A percentile compares a stretch with the other conserved stretches of the same genome.
Evolutionary conservation across 2,329 filamentous ascomycete genomes (phyloP).

Genomic region (Diaporthe humulicola): DNA sequence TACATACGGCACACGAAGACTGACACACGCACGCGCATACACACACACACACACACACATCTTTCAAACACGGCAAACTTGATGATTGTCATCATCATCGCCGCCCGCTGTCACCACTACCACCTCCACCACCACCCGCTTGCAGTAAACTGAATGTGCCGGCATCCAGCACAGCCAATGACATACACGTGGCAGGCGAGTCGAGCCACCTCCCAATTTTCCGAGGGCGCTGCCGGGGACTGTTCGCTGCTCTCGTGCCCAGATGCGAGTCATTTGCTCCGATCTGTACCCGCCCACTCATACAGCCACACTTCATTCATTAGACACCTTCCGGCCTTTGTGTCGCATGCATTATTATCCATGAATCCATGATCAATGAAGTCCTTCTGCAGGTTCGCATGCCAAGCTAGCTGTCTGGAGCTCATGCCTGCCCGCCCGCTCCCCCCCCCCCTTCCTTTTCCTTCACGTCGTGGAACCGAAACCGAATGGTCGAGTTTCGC

Average conservation of each 20-base stretch:
- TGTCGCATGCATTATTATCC: conserved; percentile 32
- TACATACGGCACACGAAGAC: background rate
- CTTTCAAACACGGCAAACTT: background rate
- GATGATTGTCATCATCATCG: conserved; percentile 1
- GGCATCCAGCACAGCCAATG: conserved; percentile 28
- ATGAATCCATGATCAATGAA: conserved; percentile 25
- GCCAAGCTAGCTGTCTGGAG: conserved; percentile 23
- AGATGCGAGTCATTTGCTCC: conserved; percentile 35
- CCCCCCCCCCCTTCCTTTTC: background rate
- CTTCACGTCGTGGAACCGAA: background rate
- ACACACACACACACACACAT: background rate
- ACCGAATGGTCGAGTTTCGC: background rate
- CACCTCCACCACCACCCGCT: background rate
- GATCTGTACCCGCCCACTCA: conserved; percentile 16
- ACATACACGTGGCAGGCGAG: conserved; percentile 22
- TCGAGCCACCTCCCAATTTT: conserved; percentile 28
- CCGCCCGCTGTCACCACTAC: background rate
- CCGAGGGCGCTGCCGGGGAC: conserved; percentile 12
- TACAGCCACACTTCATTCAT: conserved; percentile 27
- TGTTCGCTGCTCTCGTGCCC: conserved; percentile 11
- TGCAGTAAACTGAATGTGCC: conserved; percentile 24
- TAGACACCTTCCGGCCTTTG: conserved; percentile 13
- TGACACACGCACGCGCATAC: background rate
- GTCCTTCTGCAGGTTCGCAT: background rate
- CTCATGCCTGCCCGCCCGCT: background rate